Conservation (phyloP, 2,329 filamentous ascomycete species). For the Tolypocladium sp. region DNA sequence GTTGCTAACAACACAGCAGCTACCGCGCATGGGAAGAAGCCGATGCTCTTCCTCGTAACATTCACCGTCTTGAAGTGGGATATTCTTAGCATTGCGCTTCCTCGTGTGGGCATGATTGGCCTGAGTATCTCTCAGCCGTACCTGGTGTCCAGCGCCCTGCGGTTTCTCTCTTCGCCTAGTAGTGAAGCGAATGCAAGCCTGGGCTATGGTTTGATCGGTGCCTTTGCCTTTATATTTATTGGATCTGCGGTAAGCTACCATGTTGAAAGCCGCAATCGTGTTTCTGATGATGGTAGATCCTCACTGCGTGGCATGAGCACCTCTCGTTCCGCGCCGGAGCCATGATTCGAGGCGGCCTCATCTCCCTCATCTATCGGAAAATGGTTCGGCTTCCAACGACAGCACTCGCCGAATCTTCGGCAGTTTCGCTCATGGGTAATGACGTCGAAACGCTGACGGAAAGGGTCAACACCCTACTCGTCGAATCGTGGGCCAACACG, state of each 20-base stretch:
- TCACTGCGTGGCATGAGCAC: constrained; percentile 23
- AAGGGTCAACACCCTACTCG: constrained; percentile 14
- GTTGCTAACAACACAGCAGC: too few relatives aligned
- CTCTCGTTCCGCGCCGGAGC: constrained; percentile 17
- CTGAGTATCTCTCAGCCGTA: constrained; percentile 21
- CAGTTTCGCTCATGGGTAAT: constrained; percentile 20
- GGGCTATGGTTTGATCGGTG: constrained; percentile 21
- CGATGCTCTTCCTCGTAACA: constrained; percentile 13
- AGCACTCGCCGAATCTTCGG: constrained; percentile 17
- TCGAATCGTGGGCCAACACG: constrained; percentile 21
- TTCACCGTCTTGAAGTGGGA: constrained; percentile 16
- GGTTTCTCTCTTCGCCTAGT: constrained; percentile 15
- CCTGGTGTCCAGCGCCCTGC: constrained; percentile 16
- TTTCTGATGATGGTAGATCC: constrained; percentile 8
- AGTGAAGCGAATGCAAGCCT: constrained; percentile 14
- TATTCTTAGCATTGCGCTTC: constrained; percentile 18
- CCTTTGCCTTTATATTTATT: constrained; percentile 21
- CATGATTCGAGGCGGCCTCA: constrained; percentile 20
- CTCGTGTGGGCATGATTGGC: constrained; percentile 16
- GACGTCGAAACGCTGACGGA: constrained; percentile 20
- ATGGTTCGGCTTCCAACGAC: constrained; percentile 16
- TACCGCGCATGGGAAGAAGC: not conserved
- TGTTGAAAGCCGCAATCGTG: not conserved
- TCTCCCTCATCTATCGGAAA: constrained; percentile 19
- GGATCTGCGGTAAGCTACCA: constrained; percentile 17